Evolutionary conservation across 768 basidiomycete species (phyloP).

Genomic region (Serendipita sp.): DNA sequence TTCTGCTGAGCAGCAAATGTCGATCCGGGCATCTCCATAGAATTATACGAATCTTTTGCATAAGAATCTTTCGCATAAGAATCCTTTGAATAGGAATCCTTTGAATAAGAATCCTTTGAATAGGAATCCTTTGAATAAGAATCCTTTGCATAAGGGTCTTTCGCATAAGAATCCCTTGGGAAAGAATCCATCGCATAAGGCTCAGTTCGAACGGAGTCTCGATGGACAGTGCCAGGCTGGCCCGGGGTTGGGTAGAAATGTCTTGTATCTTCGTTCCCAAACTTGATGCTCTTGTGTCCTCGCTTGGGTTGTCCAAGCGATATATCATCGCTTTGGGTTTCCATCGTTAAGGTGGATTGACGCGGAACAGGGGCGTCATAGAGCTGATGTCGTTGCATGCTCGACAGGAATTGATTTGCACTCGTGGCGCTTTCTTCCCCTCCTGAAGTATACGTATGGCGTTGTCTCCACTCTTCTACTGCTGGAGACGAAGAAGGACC

Average conservation of each 20-base stretch:
- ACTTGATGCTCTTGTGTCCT: constrained; percentile 37
- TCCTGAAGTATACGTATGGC: constrained; percentile 10
- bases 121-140: too few relatives aligned
- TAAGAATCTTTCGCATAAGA: neutral
- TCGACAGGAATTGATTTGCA: constrained; percentile 16
- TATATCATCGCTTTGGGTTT: constrained; percentile 18
- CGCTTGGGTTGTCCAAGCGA: neutral
- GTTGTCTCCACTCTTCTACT: constrained; percentile 15
- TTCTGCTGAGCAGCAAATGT: neutral
- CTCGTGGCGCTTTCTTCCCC: neutral
- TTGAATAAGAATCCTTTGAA: neutral
- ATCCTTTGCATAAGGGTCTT: neutral
- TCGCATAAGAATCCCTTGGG: neutral
- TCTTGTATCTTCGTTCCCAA: constrained; percentile 52
- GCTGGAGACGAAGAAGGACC: constrained; percentile 15
- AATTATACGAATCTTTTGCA: neutral
- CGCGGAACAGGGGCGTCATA: constrained; percentile 74
- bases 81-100: neutral
- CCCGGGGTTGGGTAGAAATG: constrained; percentile 56
- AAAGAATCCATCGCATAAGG: neutral
- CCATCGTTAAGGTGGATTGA: constrained; percentile 23
- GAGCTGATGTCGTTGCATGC: constrained; percentile 63
- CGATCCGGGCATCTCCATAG: neutral
- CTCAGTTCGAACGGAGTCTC: neutral
- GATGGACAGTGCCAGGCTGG: constrained; percentile 22